Evolutionary conservation across 371 early-diverging fungal species (phyloP).

Genomic region (Mycotypha africana): DNA sequence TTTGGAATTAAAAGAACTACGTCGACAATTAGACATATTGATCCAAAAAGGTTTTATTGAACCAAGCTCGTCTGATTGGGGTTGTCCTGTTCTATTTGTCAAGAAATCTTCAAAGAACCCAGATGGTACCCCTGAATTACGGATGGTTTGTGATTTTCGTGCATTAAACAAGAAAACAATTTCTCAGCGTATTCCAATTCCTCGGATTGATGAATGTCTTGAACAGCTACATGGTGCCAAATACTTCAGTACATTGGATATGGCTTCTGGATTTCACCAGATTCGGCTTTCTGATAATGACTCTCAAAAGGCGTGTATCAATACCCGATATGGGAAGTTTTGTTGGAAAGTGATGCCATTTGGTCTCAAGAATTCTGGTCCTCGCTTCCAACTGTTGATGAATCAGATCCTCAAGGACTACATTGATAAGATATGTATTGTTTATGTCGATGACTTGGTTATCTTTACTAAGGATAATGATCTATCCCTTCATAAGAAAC

Average conservation of each 20-base stretch:
- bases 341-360: neutral
- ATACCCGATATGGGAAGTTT: slow-evolving; percentile 5
- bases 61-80: slow-evolving; percentile 32
- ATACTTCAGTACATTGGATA: slow-evolving; percentile 15
- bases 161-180: slow-evolving; percentile 40
- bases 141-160: slow-evolving; percentile 30
- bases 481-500: slow-evolving; percentile 33
- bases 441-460: slow-evolving; percentile 57
- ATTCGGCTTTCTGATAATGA: neutral
- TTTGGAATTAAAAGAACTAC: slow-evolving; percentile 21
- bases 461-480: slow-evolving; percentile 42
- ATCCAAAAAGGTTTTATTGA: slow-evolving; percentile 5
- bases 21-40: slow-evolving; percentile 22
- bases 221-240: slow-evolving; percentile 15
- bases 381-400: slow-evolving; percentile 1
- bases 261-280: slow-evolving; percentile 4
- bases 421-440: slow-evolving; percentile 27
- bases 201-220: slow-evolving; percentile 37
- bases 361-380: neutral
- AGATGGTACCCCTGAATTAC: slow-evolving; percentile 37
- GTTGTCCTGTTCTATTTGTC: slow-evolving; percentile 43
- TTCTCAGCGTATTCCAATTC: slow-evolving; percentile 37
- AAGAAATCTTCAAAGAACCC: slow-evolving; percentile 46
- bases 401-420: slow-evolving; percentile 18
- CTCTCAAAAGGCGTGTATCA: neutral